phyloP scores from a whole-genome alignment of 2,329 filamentous ascomycete species.

The Trichoderma koningii region DNA sequence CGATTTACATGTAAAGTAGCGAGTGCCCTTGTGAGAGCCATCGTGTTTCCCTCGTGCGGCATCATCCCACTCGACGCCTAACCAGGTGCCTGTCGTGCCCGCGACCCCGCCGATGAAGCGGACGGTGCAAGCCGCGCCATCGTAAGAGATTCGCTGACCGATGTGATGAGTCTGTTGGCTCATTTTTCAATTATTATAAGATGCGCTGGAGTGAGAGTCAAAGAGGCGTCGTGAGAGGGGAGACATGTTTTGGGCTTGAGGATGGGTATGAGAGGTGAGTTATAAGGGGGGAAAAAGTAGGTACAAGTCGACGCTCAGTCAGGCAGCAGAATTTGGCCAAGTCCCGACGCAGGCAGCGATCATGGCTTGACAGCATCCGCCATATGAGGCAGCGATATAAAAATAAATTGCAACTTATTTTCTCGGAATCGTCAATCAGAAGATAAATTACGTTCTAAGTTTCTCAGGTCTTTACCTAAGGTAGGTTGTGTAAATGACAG shows the following conservation, averaged over 20 bases:
- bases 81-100: constrained; percentile 77
- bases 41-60: constrained; percentile 83
- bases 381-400: constrained; percentile 4
- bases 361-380: not conserved
- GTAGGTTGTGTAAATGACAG: not conserved
- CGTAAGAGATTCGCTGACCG: constrained; percentile 79
- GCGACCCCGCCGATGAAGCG: constrained; percentile 77
- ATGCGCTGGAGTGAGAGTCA: not conserved
- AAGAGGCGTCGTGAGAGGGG: not conserved
- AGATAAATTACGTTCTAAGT: not conserved
- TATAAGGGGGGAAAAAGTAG: constrained; percentile 3
- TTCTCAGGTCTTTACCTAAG: not conserved
- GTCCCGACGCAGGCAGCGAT: constrained; percentile 7
- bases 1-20: constrained; percentile 76
- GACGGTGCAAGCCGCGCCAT: constrained; percentile 77
- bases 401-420: not conserved
- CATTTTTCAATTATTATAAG: constrained; percentile 39
- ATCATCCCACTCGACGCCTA: constrained; percentile 98
- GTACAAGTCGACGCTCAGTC: constrained; percentile 9
- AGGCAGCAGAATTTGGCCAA: constrained; percentile 32
- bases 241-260: not conserved
- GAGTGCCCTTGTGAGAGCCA: constrained; percentile 74
- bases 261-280: not conserved
- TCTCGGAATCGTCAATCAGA: not conserved
- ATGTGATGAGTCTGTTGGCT: constrained; percentile 45